Evolutionary conservation across 2,329 filamentous ascomycete genomes (phyloP).

Genomic region (Aureobasidium sp.): DNA sequence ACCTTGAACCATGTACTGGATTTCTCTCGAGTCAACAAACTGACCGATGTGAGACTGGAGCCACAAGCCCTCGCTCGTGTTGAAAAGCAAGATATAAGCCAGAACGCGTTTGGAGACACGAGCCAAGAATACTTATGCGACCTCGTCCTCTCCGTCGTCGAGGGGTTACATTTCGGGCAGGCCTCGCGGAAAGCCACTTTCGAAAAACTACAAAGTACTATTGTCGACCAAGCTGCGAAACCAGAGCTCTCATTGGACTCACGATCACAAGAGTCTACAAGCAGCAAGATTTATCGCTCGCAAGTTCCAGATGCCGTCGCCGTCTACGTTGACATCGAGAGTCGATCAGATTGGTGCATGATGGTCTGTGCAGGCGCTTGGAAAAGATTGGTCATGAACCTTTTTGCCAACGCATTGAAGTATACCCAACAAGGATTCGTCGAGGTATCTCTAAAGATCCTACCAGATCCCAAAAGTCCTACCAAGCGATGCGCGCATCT

Average conservation of each 20-base stretch:
- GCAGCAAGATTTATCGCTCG: background rate
- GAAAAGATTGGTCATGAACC: slow-evolving; percentile 51
- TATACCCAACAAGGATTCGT: slow-evolving; percentile 46
- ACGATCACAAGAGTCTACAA: too few species aligned
- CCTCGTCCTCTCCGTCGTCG: slow-evolving; percentile 1
- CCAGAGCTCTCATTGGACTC: background rate
- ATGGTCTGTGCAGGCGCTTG: slow-evolving; percentile 31
- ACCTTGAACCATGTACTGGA: slow-evolving; percentile 33
- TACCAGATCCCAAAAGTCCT: background rate
- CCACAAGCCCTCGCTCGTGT: background rate
- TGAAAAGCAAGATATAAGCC: background rate
- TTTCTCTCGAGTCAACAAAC: slow-evolving; percentile 26
- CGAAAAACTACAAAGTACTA: background rate
- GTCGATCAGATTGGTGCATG: slow-evolving; percentile 13
- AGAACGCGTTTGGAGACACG: background rate
- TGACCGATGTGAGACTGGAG: background rate
- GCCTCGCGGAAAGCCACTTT: slow-evolving; percentile 6
- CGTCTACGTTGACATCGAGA: slow-evolving; percentile 9
- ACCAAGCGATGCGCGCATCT: slow-evolving; percentile 15
- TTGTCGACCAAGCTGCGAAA: background rate
- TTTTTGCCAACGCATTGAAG: slow-evolving; percentile 52
- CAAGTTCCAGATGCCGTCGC: background rate
- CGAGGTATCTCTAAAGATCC: slow-evolving; percentile 26
- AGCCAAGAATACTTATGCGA: slow-evolving; percentile 1
- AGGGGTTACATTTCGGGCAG: slow-evolving; percentile 13